Base-by-base conservation (phyloP, 768 basidiomycete genomes). In the Arthromyces matolae region DNA sequence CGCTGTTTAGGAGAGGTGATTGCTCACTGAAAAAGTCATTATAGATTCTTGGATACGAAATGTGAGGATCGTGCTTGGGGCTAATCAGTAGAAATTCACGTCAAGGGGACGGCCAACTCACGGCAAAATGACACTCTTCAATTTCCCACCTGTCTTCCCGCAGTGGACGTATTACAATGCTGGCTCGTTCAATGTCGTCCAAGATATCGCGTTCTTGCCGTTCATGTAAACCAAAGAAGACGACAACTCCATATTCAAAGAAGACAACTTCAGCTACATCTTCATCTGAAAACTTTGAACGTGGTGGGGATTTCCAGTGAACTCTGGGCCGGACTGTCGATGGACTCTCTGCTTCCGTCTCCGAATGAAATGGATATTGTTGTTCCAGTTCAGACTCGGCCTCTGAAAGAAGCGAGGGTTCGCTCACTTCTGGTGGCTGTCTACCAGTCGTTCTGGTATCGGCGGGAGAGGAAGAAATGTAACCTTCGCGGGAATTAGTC, bases 21-120 rank as follows among this genome's bases (percentile, higher is more conserved):
- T 22, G 8, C 86, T 56, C 60, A 93, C 93, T 93, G 69, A 94
- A 95, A 69, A 94, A 90, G 64, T 95, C 93, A 52, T 97, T 95
- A 70, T 90, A 96, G 54, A 97, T 93, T 37, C 93, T 80, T 13
- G 93, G 94, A 57, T 86, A 92, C 1, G 80, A 75, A 8, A 93
- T 91, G 45, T 82, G 68, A 3, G 86, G 78, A 59, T 97, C 93
- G 60, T 93, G 88, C 89, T 89, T 51, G 2, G 7, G n/a, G 51
- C 24, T 16, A 44, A 50, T 41, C 45, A n/a, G 27, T 45, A 42
- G 35, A 48, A 18, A 42, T 27, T 23, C 33, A 27, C 14, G 34
- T 38, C 45, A 16, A 37, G 58, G 19, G 14, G 8, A 43, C 41
- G 40, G 20, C n/a, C 19, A 9, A 75, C 81, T 23, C 60, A 92